Base-by-base conservation (phyloP, 768 basidiomycete species). In the Mycena olivaceomarginata region DNA sequence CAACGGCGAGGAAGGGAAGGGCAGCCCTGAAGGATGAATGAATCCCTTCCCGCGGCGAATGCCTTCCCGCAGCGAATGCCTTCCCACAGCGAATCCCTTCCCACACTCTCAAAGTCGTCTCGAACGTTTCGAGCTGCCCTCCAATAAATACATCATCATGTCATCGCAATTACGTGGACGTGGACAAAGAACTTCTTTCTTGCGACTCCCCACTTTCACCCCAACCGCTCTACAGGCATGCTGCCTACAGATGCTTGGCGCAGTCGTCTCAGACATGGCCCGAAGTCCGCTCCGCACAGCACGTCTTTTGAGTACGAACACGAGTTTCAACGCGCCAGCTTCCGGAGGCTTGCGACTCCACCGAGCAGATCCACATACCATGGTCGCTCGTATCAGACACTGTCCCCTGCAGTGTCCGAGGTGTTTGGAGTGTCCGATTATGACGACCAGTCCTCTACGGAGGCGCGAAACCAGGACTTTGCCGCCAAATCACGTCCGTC, bases 271-370 rank as follows among this genome's bases (percentile, higher is more conserved):
- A 88, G 87, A 20, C 86, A 88, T 87, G 3, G 86, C 15, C 85
- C 87, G 72, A 82, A 85, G 56, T 83, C 84, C 59, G 85, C 94
- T 1, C 93, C 94, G 12, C 90, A 94, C 51, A 94, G 94, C 79
- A 93, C 94, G 37, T 95, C 94, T 7, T 93, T 94, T 67, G 95
- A 96, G 82, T 95, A 94, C 83, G 95, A 95, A 84, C 89, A 90
- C 77, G 90, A 92, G 81, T 88, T 91, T 5, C n/a, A 90, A 72
- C 88, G 88, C 40, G 89, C 90, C 39, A 86, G 83, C 69, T 85
- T 83, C 69, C 91, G 94, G 65, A 90, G 94, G 60, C 89, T 94
- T 63, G 90, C 92, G 0, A 85, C 91, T 37, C 93, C 94, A 22
- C 93, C n/a, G 4, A 88, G 84, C 62, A 88, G 90, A 76, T 86